Evolutionary conservation across 176 grass and related monocot species (phyloP).

Genomic region (Carex littledalei): DNA sequence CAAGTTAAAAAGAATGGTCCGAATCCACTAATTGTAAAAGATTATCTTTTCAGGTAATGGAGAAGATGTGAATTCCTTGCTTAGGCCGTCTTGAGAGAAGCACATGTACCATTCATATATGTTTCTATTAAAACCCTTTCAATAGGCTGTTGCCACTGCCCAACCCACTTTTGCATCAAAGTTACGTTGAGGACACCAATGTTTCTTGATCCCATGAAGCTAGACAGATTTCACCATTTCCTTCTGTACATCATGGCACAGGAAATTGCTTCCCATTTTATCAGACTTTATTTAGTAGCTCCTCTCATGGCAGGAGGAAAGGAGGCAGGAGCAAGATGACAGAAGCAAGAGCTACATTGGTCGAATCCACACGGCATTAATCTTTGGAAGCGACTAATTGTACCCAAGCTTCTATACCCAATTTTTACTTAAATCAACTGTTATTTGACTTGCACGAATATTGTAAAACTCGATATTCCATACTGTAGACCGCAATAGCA

Average conservation of each 20-base stretch:
- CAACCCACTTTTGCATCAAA: neutral
- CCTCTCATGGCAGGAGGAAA: neutral
- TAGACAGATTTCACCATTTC: neutral
- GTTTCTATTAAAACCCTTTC: neutral
- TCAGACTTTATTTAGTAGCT: neutral
- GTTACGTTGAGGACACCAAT: neutral
- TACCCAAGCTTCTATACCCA: too few relatives aligned
- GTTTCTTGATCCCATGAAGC: neutral
- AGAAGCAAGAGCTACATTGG: neutral
- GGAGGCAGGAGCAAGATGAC: neutral
- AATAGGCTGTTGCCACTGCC: neutral
- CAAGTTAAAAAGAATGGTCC: too few relatives aligned
- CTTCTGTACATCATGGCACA: neutral
- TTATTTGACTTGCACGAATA: too few relatives aligned
- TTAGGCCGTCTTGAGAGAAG: neutral
- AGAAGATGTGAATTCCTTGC: too few relatives aligned
- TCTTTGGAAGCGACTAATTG: too few relatives aligned
- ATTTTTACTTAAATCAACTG: too few relatives aligned
- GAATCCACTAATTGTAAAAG: too few relatives aligned
- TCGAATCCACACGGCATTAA: neutral
- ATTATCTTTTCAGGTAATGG: too few relatives aligned
- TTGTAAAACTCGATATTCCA: too few relatives aligned
- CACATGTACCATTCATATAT: neutral
- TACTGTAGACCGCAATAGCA: too few relatives aligned
- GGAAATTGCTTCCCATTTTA: neutral